These are phyloP conservation scores for Trifolium pratense DNA, from an alignment of 306 rosid species.

Conservation along the genomic window DNA sequence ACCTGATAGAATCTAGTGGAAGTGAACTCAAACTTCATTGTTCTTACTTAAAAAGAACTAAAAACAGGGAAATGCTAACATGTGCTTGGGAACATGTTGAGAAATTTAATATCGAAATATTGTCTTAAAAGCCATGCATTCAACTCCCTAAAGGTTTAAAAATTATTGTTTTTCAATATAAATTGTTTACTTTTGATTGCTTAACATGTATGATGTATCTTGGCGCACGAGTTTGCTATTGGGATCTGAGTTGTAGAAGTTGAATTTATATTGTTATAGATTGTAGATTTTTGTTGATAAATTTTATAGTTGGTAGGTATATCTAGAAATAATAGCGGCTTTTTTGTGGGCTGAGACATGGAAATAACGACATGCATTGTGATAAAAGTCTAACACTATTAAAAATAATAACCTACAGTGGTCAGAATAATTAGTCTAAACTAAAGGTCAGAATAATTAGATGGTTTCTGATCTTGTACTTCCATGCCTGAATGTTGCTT, in stretches of 20 bases:
- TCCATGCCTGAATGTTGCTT: constrained; percentile 19
- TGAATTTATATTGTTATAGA: constrained; percentile 1
- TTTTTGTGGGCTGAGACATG: background rate
- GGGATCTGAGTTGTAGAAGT: background rate
- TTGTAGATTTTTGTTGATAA: background rate
- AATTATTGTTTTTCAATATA: too few relatives aligned
- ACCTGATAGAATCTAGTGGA: background rate
- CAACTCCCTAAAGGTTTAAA: too few relatives aligned
- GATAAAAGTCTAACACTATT: background rate
- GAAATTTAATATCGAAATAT: too few relatives aligned
- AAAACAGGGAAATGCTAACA: too few relatives aligned
- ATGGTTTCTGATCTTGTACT: background rate
- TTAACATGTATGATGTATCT: too few relatives aligned
- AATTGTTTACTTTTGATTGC: too few relatives aligned
- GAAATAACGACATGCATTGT: background rate
- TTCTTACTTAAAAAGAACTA: too few relatives aligned
- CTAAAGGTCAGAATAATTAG: background rate
- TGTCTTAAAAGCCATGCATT: too few relatives aligned
- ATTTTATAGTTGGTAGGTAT: too few relatives aligned
- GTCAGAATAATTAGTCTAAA: background rate
- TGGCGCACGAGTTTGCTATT: background rate
- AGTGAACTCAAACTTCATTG: constrained; percentile 1
- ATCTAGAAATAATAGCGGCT: background rate
- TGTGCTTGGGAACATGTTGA: too few relatives aligned
- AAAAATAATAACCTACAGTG: background rate